A percentile compares a stretch with the other conserved stretches of the same genome.
Conservation (phyloP, 139 green algal species). For the Coelastrella sp. region DNA sequence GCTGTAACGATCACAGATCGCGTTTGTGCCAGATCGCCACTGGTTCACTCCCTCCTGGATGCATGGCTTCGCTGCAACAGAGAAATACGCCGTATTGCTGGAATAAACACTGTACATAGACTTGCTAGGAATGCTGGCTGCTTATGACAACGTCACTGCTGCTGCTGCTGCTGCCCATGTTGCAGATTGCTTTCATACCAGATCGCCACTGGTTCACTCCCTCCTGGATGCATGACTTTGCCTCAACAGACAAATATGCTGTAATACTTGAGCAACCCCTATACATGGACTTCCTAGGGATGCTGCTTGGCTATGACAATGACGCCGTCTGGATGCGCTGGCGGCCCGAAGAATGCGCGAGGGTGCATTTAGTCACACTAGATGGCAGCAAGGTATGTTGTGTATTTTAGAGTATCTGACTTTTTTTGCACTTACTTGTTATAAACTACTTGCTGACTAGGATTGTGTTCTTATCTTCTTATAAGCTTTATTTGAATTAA, state of each 20-base stretch:
- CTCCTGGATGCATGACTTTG: conserved; percentile 88
- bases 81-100: conserved; percentile 32
- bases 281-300: conserved; percentile 15
- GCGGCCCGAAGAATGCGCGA: not conserved
- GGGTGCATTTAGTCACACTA: conserved; percentile 24
- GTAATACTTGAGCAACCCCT: conserved; percentile 34
- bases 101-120: conserved; percentile 33
- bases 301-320: conserved; percentile 36
- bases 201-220: conserved; percentile 62
- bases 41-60: conserved; percentile 77
- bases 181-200: conserved; percentile 60
- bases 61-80: conserved; percentile 78
- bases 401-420: too few relatives aligned
- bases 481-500: too few relatives aligned
- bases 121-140: not conserved
- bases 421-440: too few relatives aligned
- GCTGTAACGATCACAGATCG: conserved; percentile 45
- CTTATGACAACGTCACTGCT: conserved; percentile 30
- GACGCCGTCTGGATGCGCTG: conserved; percentile 39
- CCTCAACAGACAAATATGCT: conserved; percentile 56
- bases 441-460: too few relatives aligned
- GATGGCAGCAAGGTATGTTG: conserved; percentile 33
- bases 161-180: not conserved
- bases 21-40: conserved; percentile 55
- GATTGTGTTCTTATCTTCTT: too few relatives aligned